Conservation (phyloP, 2,329 filamentous ascomycete species). For the Penicillium sp. region DNA sequence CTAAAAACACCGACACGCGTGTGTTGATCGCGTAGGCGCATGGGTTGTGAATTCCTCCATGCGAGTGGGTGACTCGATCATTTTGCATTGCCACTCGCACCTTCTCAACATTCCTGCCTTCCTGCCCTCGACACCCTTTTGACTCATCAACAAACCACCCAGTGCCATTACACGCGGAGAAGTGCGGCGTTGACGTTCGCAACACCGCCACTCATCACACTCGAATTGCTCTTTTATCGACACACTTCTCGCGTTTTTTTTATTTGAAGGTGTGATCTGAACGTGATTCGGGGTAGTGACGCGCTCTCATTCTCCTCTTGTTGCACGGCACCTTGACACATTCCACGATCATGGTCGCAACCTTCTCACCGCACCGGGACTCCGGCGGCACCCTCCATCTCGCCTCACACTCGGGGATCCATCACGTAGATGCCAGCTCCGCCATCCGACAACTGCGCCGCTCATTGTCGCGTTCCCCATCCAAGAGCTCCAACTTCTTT, state of each 20-base stretch:
- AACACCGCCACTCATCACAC: neutral
- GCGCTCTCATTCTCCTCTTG: conserved; percentile 19
- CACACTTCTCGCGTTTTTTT: neutral
- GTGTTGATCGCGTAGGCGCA: conserved; percentile 1
- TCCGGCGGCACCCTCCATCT: conserved; percentile 76
- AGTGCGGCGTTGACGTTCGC: neutral
- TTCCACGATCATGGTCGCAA: conserved; percentile 46
- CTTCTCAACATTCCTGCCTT: conserved; percentile 8
- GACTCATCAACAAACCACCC: neutral
- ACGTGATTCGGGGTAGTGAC: neutral
- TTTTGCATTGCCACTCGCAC: conserved; percentile 6
- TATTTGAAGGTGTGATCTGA: neutral
- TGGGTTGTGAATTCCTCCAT: conserved; percentile 8
- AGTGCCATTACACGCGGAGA: neutral
- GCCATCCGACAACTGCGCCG: conserved; percentile 81
- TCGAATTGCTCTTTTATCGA: neutral
- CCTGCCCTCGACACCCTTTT: neutral
- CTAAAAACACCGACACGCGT: neutral
- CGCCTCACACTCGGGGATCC: conserved; percentile 77
- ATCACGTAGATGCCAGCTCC: conserved; percentile 79
- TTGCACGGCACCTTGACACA: conserved; percentile 20
- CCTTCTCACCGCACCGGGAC: conserved; percentile 53
- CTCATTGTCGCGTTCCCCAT: conserved; percentile 90
- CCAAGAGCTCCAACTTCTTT: conserved; percentile 74
- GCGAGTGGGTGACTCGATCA: conserved; percentile 9